phyloP scores from a whole-genome alignment of 2,329 filamentous ascomycete genomes.

The Harringtonia lauricola region DNA sequence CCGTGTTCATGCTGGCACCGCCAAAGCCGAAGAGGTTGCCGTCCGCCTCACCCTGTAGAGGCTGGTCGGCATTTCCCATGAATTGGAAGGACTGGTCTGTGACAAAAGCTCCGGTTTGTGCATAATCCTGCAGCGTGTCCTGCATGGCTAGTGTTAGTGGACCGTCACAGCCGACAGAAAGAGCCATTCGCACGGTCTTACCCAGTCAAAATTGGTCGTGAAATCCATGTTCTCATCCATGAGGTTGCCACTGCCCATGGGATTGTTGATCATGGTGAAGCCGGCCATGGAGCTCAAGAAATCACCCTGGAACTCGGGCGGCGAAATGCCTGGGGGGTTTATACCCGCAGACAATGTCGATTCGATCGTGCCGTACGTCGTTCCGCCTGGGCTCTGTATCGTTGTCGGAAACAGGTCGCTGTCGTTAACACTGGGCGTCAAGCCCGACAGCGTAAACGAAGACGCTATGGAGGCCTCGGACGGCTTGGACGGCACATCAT shows the following conservation, averaged over 20 bases:
- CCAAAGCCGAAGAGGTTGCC: background rate
- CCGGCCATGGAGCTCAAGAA: constrained; percentile 15
- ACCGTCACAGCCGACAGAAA: background rate
- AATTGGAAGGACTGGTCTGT: constrained; percentile 41
- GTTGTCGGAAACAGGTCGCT: constrained; percentile 15
- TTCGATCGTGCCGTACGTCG: constrained; percentile 33
- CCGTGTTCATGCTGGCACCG: too few relatives aligned
- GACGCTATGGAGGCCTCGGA: constrained; percentile 30
- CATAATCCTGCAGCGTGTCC: constrained; percentile 46
- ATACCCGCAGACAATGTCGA: constrained; percentile 19
- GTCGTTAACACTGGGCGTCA: constrained; percentile 18
- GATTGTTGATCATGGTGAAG: constrained; percentile 36
- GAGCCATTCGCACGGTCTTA: constrained; percentile 21
- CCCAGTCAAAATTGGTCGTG: constrained; percentile 46
- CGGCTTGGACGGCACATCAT: constrained; percentile 18
- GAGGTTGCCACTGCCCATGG: constrained; percentile 12
- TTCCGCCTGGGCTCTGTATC: constrained; percentile 27
- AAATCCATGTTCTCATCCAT: constrained; percentile 29
- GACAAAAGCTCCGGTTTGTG: constrained; percentile 42
- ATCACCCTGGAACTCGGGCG: constrained; percentile 26
- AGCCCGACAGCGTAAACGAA: constrained; percentile 28
- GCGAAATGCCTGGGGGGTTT: constrained; percentile 14
- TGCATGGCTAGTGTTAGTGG: constrained; percentile 15
- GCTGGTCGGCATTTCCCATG: constrained; percentile 19
- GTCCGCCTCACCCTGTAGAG: background rate